Evolutionary conservation across 148 eudicot genomes (phyloP), one percentile per base, ranked within the genome.

Genomic region (Nepenthes mirabilis): DNA sequence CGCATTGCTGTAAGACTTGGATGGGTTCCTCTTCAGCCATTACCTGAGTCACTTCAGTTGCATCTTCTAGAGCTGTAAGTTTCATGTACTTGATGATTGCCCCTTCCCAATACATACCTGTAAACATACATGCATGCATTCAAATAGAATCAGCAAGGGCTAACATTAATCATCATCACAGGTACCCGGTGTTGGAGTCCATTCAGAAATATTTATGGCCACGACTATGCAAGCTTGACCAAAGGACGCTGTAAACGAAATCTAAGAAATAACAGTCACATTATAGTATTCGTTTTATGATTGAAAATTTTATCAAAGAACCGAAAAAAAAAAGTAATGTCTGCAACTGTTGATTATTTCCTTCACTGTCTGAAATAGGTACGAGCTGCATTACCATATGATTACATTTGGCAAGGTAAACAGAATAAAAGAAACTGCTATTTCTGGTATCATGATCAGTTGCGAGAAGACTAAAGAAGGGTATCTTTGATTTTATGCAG

Each of bases 1-100:
- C 86, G 99, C 2, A 89, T 94, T 62, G 99, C 95, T 56, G 99
- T 94, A 56, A 74, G 99, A 63, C 82, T 94, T 56, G 99, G 99
- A 64, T 94, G 99, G 99, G 99, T 94, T 58, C 99, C 99, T 13
- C 97, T 94, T 56, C 97, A 89, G 78, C 97, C 99, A 12, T 69
- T 94, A 66, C 99, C 99, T 11, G 99, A 94, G 74, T 84, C 95
- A 43, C 86, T 94, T 56, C 97, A 94, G 68, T 65, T 94, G 74
- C 99, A 94, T 74, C 88, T 94, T 64, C 68, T 94, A 65, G 97
- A 94, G 79, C 66, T 84, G 99, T 94, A 70, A 79, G 90, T 75
- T 57, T 33, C 12, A 63, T 34, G 11, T 65, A 45, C 49, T 57
- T 8, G 34, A 12, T 40, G 14, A 45, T 14, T 43, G 33, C 14